Percentiles rank a stretch among this genome's conserved stretches.
Conservation (phyloP, 352 stramenopile genomes). For the Globisporangium yorkense region DNA sequence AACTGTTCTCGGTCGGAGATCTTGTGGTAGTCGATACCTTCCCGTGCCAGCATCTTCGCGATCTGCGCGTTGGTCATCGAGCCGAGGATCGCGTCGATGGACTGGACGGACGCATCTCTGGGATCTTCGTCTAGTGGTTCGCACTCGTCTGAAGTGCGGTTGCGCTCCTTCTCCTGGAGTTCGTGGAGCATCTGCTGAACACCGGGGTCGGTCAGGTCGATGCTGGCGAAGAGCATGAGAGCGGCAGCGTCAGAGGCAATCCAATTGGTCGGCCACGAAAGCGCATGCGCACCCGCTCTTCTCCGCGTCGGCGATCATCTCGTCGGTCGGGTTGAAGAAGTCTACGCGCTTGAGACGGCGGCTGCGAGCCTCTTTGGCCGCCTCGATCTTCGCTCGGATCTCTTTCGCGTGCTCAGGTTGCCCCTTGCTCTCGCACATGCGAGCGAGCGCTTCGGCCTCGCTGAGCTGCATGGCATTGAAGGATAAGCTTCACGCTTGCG, state of each 20-base stretch:
- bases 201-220: constrained; percentile 65
- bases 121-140: constrained; percentile 9
- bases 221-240: constrained; percentile 22
- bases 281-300: constrained; percentile 48
- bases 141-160: constrained; percentile 16
- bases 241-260: not conserved
- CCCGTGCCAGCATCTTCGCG: constrained; percentile 41
- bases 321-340: constrained; percentile 66
- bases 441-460: constrained; percentile 61
- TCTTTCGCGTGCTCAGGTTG: constrained; percentile 49
- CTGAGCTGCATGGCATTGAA: constrained; percentile 28
- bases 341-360: constrained; percentile 55
- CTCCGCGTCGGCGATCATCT: constrained; percentile 79
- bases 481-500: not conserved
- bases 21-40: constrained; percentile 75
- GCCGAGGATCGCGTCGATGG: constrained; percentile 65
- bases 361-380: constrained; percentile 40
- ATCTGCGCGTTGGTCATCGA: constrained; percentile 75
- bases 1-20: constrained; percentile 71
- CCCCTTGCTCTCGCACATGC: constrained; percentile 63
- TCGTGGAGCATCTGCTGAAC: constrained; percentile 80
- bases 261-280: not conserved
- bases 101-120: constrained; percentile 21
- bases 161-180: constrained; percentile 63
- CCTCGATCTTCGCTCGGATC: constrained; percentile 52